Evolutionary conservation across 2,329 filamentous ascomycete species (phyloP).

Genomic region (Cladosporium sp.): DNA sequence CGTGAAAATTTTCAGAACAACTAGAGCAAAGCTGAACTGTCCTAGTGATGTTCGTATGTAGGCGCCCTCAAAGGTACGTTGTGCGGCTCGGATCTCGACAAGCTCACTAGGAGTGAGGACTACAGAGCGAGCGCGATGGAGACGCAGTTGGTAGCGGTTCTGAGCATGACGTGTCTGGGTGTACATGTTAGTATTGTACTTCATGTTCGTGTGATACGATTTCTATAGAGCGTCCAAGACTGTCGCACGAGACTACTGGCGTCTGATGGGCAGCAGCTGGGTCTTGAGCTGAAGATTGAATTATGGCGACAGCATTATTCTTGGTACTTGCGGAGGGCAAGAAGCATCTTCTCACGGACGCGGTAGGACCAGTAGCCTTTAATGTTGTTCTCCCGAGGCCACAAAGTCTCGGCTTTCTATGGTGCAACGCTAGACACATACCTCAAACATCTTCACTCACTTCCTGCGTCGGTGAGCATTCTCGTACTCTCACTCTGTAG

Average conservation of each 20-base stretch:
- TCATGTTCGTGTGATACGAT: neutral
- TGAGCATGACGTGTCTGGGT: conserved; percentile 59
- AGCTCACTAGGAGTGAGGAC: conserved; percentile 81
- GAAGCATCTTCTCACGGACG: neutral
- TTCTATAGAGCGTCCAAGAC: neutral
- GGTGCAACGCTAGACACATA: neutral
- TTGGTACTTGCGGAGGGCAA: neutral
- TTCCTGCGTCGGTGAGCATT: neutral
- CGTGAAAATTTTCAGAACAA: conserved; percentile 96
- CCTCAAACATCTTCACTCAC: conserved; percentile 15
- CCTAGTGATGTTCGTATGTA: conserved; percentile 93
- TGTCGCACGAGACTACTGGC: neutral
- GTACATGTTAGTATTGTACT: neutral
- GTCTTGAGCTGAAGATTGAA: neutral
- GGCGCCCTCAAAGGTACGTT: conserved; percentile 94
- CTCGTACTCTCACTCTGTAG: neutral
- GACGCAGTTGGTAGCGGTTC: conserved; percentile 73
- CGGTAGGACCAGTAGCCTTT: neutral
- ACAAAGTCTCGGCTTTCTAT: neutral
- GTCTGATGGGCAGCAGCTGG: neutral
- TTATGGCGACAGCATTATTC: neutral
- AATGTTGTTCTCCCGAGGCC: neutral
- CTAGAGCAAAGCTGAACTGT: conserved; percentile 91
- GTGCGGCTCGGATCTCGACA: conserved; percentile 89
- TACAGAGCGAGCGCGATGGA: conserved; percentile 81